phyloP scores from a whole-genome alignment of 2,329 filamentous ascomycete species.

The Aspergillus carbonarius region DNA sequence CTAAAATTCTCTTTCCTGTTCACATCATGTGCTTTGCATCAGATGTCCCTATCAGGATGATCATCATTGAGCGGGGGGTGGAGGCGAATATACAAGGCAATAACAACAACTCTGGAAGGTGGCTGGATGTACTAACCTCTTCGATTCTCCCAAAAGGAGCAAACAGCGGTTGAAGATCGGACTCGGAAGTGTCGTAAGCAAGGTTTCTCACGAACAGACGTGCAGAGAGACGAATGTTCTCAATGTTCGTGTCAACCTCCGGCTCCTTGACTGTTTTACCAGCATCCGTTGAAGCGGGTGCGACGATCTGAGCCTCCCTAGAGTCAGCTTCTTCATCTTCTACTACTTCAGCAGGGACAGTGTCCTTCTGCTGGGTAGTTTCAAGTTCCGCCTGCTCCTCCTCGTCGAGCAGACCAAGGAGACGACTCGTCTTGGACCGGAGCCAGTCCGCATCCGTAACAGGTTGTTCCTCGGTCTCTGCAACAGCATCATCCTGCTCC shows the following conservation, averaged over 20 bases:
- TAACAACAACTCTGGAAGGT: constrained; percentile 1
- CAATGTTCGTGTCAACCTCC: constrained; percentile 48
- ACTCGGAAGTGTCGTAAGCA: constrained; percentile 73
- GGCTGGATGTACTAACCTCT: constrained; percentile 68
- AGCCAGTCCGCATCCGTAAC: constrained; percentile 85
- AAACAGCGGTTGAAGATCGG: constrained; percentile 73
- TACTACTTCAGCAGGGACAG: constrained; percentile 14
- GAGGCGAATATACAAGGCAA: constrained; percentile 14
- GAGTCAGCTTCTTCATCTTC: constrained; percentile 11
- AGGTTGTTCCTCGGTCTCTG: constrained; percentile 33
- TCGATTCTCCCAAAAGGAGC: constrained; percentile 69
- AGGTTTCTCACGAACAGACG: constrained; percentile 89
- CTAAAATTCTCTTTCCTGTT: constrained; percentile 94
- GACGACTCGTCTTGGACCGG: constrained; percentile 79
- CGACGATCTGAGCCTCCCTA: constrained; percentile 16
- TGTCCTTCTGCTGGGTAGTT: constrained; percentile 24
- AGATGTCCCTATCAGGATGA: constrained; percentile 99
- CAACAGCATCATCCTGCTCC: constrained; percentile 21
- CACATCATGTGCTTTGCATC: constrained; percentile 92
- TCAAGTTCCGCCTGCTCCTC: constrained; percentile 48
- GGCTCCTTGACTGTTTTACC: constrained; percentile 15
- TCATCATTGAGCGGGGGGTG: constrained; percentile 70
- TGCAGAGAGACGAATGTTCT: constrained; percentile 68
- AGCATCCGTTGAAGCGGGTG: constrained; percentile 10
- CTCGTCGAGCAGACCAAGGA: constrained; percentile 80